These are phyloP conservation scores for Hermanozyma aechmeae DNA, from an alignment of 805 yeast species.

Conservation along the genomic window DNA sequence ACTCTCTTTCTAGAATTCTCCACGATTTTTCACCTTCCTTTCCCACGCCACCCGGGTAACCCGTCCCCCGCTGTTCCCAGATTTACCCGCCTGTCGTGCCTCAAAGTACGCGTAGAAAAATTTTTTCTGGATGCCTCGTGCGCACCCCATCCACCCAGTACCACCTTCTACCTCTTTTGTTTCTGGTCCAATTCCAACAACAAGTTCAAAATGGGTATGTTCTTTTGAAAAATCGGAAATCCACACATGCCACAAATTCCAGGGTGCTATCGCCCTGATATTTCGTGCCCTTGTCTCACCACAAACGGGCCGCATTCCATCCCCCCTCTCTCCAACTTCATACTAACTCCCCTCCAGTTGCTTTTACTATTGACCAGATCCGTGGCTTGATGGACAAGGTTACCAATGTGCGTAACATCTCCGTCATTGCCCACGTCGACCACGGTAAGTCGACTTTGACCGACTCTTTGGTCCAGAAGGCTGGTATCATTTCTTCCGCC, in stretches of 20 bases:
- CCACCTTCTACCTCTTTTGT: too few relatives aligned
- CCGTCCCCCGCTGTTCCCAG: too few relatives aligned
- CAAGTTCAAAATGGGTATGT: constrained; percentile 30
- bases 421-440: constrained; percentile 99
- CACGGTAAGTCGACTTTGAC: constrained; percentile 99
- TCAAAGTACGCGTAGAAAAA: too few relatives aligned
- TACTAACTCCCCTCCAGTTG: constrained; percentile 20
- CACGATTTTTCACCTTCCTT: too few relatives aligned
- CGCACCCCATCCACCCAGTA: too few relatives aligned
- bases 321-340: constrained; percentile 1
- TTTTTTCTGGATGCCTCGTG: too few relatives aligned
- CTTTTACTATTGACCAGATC: constrained; percentile 68
- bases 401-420: constrained; percentile 99
- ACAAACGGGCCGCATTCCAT: neutral
- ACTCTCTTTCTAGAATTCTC: too few relatives aligned
- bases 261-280: too few relatives aligned
- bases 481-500: constrained; percentile 99
- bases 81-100: too few relatives aligned
- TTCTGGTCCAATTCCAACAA: too few relatives aligned
- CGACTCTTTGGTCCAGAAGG: constrained; percentile 97
- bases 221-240: constrained; percentile 1
- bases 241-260: neutral
- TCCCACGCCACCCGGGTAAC: too few relatives aligned
- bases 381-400: constrained; percentile 99
- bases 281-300: constrained; percentile 1